phyloP scores from a whole-genome alignment of 352 stramenopile species.

The Vaucheria bursata region DNA sequence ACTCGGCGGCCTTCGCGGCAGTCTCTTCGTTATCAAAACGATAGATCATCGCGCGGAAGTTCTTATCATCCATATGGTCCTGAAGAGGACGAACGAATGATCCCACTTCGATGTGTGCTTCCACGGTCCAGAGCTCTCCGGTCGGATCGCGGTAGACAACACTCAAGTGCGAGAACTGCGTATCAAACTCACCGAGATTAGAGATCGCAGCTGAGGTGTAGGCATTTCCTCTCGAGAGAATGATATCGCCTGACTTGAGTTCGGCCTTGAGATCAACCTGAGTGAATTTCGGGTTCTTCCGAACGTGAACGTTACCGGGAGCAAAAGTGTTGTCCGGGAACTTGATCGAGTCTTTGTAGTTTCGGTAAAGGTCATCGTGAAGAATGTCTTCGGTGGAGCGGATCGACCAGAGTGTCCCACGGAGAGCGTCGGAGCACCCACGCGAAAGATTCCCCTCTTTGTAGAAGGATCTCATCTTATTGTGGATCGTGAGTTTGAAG shows the following conservation, averaged over 20 bases:
- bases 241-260: neutral
- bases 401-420: neutral
- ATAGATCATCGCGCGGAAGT: neutral
- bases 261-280: neutral
- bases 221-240: neutral
- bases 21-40: neutral
- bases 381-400: neutral
- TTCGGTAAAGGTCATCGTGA: neutral
- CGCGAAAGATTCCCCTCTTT: neutral
- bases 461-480: neutral
- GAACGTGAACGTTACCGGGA: neutral
- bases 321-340: neutral
- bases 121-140: neutral
- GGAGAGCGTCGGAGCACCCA: neutral
- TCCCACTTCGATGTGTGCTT: slow-evolving; percentile 1
- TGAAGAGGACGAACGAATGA: neutral
- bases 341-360: neutral
- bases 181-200: neutral
- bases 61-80: neutral
- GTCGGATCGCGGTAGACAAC: neutral
- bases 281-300: neutral
- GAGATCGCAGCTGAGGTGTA: neutral
- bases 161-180: neutral
- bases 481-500: neutral
- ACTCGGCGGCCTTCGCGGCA: neutral